Evolutionary conservation across 768 basidiomycete genomes (phyloP).

Genomic region (Rhizopogon sp.): DNA sequence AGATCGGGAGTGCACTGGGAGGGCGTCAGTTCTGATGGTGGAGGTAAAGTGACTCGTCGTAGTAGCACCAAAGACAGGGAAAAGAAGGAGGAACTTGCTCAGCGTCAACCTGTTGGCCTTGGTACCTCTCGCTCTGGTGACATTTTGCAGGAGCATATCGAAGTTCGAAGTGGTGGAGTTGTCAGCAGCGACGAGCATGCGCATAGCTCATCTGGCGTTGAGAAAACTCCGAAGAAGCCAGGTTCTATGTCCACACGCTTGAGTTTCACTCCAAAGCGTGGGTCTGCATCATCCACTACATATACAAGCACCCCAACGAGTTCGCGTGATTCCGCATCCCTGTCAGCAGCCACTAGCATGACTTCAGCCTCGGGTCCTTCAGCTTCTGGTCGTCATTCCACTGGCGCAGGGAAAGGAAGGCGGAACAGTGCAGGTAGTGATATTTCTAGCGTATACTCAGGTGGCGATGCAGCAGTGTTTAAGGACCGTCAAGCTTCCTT

Average conservation of each 20-base stretch:
- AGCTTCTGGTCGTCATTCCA: constrained; percentile 68
- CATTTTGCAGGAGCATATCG: constrained; percentile 33
- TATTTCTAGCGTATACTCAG: constrained; percentile 68
- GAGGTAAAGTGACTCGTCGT: constrained; percentile 31
- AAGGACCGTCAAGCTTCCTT: constrained; percentile 68
- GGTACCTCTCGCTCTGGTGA: constrained; percentile 33
- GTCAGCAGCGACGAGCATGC: constrained; percentile 56
- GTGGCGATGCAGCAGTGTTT: constrained; percentile 50
- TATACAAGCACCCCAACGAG: constrained; percentile 78
- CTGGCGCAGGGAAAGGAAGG: constrained; percentile 49
- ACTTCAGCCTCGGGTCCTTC: constrained; percentile 64
- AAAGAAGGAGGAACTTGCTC: constrained; percentile 27
- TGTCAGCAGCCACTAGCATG: constrained; percentile 72
- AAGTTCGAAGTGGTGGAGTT: constrained; percentile 37
- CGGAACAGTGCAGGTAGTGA: constrained; percentile 89
- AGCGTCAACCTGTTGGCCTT: constrained; percentile 20
- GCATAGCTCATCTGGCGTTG: constrained; percentile 37
- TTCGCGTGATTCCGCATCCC: constrained; percentile 82
- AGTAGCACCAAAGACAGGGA: constrained; percentile 42
- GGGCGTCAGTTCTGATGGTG: constrained; percentile 41
- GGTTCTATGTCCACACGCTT: constrained; percentile 52
- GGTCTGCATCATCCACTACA: constrained; percentile 85
- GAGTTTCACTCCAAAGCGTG: constrained; percentile 81
- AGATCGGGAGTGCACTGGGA: constrained; percentile 64
- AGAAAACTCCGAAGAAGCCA: constrained; percentile 68